Evolutionary conservation across 345 rosid species (phyloP).

Genomic region (Syzygium grande): DNA sequence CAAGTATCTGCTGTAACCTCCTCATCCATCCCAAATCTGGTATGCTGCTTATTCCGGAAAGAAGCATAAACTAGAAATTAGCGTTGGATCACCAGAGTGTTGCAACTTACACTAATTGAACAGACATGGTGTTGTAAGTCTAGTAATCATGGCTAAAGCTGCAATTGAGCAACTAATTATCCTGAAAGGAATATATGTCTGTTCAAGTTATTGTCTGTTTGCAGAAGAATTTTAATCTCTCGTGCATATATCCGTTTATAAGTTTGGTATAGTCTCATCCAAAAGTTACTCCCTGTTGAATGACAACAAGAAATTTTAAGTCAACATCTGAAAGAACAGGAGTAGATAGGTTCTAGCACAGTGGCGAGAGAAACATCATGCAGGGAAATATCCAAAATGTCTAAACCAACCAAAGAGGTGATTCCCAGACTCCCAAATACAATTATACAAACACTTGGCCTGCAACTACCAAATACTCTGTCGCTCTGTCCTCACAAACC

Average conservation of each 20-base stretch:
- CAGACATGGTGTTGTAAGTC: background rate
- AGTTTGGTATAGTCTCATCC: background rate
- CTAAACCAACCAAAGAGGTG: background rate
- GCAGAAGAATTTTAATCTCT: background rate
- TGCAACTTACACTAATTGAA: background rate
- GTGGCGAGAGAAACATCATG: background rate
- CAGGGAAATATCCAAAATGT: background rate
- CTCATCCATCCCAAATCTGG: constrained; percentile 97
- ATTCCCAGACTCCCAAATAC: background rate
- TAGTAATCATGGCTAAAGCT: background rate
- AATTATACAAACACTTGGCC: background rate
- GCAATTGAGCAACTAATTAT: background rate
- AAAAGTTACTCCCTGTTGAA: background rate
- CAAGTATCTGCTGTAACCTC: constrained; percentile 84
- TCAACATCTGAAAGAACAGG: background rate
- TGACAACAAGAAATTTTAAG: background rate
- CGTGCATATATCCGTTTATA: background rate
- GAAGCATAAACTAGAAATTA: background rate
- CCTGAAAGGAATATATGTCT: background rate
- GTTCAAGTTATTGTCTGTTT: background rate
- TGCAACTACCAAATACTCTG: background rate
- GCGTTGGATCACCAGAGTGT: background rate
- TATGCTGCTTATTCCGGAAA: constrained; percentile 35
- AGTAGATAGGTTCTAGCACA: background rate
- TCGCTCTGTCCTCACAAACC: background rate